Evolutionary conservation across 2,329 filamentous ascomycete genomes (phyloP).

Genomic region (Fusarium sp.): DNA sequence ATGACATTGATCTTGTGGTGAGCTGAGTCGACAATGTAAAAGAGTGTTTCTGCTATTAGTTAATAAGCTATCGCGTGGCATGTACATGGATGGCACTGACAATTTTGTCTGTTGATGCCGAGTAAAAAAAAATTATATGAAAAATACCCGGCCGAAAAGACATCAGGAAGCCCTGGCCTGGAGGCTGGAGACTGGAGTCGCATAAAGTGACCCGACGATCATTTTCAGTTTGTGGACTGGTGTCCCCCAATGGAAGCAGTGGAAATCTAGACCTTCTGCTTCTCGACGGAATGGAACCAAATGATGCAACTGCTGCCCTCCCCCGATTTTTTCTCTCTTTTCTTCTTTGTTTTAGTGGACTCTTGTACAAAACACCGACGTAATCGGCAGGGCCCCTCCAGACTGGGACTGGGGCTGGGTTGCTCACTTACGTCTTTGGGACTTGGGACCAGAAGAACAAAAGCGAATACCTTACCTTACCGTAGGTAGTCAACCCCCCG

Average conservation of each 20-base stretch:
- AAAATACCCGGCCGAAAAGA: background rate
- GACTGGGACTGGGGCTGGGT: constrained; percentile 17
- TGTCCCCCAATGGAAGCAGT: constrained; percentile 44
- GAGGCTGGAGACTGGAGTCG: no score
- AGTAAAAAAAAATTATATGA: background rate
- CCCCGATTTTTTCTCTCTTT: constrained; percentile 32
- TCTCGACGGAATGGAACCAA: constrained; percentile 36
- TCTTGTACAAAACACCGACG: constrained; percentile 42
- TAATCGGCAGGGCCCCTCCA: constrained; percentile 42
- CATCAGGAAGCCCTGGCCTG: background rate
- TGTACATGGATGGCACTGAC: constrained; percentile 46
- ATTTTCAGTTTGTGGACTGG: constrained; percentile 34
- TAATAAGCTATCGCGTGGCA: constrained; percentile 44
- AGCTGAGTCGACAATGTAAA: constrained; percentile 19
- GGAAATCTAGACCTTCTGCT: constrained; percentile 38
- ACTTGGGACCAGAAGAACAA: background rate
- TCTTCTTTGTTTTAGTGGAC: constrained; percentile 32
- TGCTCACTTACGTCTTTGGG: background rate
- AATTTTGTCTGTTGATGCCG: background rate
- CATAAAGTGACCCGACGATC: constrained; percentile 21
- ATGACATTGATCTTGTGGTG: constrained; percentile 11
- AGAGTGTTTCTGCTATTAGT: constrained; percentile 6
- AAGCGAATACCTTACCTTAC: constrained; percentile 9
- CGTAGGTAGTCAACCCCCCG: background rate
- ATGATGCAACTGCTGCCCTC: constrained; percentile 47